A percentile compares a stretch with the other conserved stretches of the same genome.
Evolutionary conservation across 78 protist species (phyloP).

Genomic region (Cavenderia fasciculata): DNA sequence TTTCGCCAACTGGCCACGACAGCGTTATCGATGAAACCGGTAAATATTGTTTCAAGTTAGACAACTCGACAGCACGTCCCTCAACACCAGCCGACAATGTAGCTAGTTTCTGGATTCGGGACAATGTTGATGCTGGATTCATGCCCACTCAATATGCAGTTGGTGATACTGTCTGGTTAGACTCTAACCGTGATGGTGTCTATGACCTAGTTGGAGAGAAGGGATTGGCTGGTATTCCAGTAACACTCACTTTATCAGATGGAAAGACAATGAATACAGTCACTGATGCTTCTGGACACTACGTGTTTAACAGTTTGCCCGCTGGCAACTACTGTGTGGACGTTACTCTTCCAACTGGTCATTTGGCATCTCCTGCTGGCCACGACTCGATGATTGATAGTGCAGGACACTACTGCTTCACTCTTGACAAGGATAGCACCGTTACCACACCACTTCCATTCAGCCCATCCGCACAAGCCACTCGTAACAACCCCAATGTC

Average conservation of each 20-base stretch:
- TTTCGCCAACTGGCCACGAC: background rate
- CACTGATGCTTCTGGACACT: background rate
- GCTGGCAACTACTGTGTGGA: slow-evolving; percentile 14
- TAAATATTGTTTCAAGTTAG: background rate
- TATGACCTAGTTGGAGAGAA: background rate
- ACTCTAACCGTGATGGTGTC: slow-evolving; percentile 12
- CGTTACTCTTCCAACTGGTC: background rate
- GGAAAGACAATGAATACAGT: background rate
- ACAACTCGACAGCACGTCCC: background rate
- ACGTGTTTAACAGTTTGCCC: background rate
- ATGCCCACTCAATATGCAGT: slow-evolving; percentile 1
- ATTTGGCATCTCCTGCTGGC: background rate
- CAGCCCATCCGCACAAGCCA: background rate
- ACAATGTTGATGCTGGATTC: slow-evolving; percentile 38
- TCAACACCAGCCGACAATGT: slow-evolving; percentile 1
- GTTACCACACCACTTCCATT: too few relatives aligned
- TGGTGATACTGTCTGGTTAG: slow-evolving; percentile 47
- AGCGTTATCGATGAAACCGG: slow-evolving; percentile 24
- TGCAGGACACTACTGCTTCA: slow-evolving; percentile 4
- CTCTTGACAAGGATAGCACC: background rate
- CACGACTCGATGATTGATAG: background rate
- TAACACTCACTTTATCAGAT: background rate
- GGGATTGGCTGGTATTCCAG: background rate
- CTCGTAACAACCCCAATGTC: background rate
- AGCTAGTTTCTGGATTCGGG: background rate